A percentile compares a stretch with the other conserved stretches of the same genome.
These are phyloP conservation scores for Podila epigama DNA, from an alignment of 192 early-diverging fungal genomes.

Conservation along the genomic window DNA sequence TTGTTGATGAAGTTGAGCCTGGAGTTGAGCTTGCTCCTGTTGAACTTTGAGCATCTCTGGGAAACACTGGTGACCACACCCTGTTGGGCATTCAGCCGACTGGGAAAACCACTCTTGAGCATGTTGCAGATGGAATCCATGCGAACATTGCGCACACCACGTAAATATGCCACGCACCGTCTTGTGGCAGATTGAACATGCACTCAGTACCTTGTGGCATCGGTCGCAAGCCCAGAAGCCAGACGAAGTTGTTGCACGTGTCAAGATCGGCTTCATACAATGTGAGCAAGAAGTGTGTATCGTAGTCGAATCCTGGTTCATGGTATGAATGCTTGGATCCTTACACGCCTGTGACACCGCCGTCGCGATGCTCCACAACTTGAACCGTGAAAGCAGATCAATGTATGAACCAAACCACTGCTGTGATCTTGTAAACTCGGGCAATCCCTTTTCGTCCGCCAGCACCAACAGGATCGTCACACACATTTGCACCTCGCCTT, in stretches of 20 bases:
- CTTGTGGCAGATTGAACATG: constrained; percentile 77
- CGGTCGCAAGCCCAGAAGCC: constrained; percentile 75
- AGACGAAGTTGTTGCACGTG: constrained; percentile 27
- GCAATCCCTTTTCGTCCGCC: constrained; percentile 45
- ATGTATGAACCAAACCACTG: constrained; percentile 77
- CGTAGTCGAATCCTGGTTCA: constrained; percentile 72
- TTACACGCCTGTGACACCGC: constrained; percentile 63
- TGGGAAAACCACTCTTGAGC: constrained; percentile 73
- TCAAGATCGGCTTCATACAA: constrained; percentile 68
- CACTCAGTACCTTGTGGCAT: constrained; percentile 66
- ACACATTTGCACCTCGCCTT: constrained; percentile 86
- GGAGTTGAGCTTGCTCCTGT: too few relatives aligned
- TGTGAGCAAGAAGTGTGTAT: constrained; percentile 73
- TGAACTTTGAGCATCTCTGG: constrained; percentile 48
- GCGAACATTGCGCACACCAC: constrained; percentile 84
- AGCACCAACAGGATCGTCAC: constrained; percentile 71
- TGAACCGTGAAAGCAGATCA: constrained; percentile 74
- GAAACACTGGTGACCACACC: constrained; percentile 77
- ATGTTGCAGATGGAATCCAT: constrained; percentile 81
- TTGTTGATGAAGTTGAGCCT: too few relatives aligned
- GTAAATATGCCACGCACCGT: constrained; percentile 75
- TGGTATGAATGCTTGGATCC: constrained; percentile 16
- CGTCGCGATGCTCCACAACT: constrained; percentile 73
- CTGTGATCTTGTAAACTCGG: constrained; percentile 53
- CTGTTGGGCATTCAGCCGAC: constrained; percentile 72